Conservation (phyloP, 305 asterid species). For the Fraxinus sp. region DNA sequence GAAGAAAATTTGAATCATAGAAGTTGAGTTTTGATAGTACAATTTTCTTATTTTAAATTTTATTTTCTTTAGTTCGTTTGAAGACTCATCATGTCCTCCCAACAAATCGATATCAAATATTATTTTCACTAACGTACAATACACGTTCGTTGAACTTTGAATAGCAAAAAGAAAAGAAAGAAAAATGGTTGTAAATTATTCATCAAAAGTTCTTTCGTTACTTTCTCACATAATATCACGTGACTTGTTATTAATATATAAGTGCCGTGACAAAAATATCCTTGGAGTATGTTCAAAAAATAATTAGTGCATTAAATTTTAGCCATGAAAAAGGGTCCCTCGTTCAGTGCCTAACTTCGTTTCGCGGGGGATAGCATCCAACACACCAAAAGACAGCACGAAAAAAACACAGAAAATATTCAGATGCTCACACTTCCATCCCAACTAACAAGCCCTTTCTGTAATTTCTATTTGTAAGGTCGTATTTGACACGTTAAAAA, state of each 20-base stretch:
- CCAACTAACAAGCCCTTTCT: background rate
- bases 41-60: no score
- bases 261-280: background rate
- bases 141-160: no score
- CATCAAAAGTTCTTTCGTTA: background rate
- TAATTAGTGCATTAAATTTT: conserved; percentile 26
- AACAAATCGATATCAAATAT: no score
- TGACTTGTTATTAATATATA: background rate
- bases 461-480: background rate
- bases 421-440: conserved; percentile 5
- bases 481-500: background rate
- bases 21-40: no score
- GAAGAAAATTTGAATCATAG: no score
- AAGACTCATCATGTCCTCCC: no score
- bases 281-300: background rate
- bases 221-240: background rate
- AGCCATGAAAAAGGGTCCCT: conserved; percentile 36
- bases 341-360: conserved; percentile 40
- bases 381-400: conserved; percentile 20
- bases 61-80: no score
- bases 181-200: background rate
- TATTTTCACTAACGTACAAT: no score
- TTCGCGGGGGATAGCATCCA: conserved; percentile 30
- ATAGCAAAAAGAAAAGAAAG: background rate
- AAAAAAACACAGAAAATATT: background rate